Conservation (phyloP, 75 land plant species). For the Picea glauca region DNA sequence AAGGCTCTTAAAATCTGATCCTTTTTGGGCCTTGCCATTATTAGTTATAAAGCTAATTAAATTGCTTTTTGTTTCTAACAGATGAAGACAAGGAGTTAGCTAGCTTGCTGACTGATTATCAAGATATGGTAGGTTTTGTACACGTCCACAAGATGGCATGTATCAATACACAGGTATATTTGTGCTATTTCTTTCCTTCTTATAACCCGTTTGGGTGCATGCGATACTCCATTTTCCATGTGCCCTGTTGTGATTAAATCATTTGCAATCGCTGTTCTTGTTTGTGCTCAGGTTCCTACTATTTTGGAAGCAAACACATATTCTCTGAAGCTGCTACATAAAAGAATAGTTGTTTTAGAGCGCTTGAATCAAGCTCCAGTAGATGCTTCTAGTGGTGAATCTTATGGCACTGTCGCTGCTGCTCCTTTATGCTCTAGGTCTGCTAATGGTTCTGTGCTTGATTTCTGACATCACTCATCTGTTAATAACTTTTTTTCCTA, state of each 20-base stretch:
- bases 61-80: slow-evolving; percentile 19
- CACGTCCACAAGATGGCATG: slow-evolving; percentile 79
- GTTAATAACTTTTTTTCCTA: not conserved
- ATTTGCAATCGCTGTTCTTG: not conserved
- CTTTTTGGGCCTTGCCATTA: not conserved
- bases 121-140: slow-evolving; percentile 87
- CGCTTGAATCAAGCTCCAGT: slow-evolving; percentile 92
- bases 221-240: not conserved
- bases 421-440: slow-evolving; percentile 63
- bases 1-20: not conserved
- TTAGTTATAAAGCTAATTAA: not conserved
- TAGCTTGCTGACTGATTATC: slow-evolving; percentile 74
- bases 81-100: slow-evolving; percentile 95
- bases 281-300: slow-evolving; percentile 64
- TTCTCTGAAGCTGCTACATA: slow-evolving; percentile 68
- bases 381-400: slow-evolving; percentile 68
- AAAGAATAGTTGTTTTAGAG: slow-evolving; percentile 63
- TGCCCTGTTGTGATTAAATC: not conserved
- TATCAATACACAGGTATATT: slow-evolving; percentile 80
- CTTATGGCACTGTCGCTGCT: slow-evolving; percentile 40
- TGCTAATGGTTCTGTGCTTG: slow-evolving; percentile 37
- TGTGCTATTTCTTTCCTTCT: not conserved
- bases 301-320: slow-evolving; percentile 66
- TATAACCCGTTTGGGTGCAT: not conserved
- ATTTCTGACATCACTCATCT: slow-evolving; percentile 30